Base-by-base conservation (phyloP, 1,284 basidiomycete genomes). In the Microbotryum lychnidis-dioicae region DNA sequence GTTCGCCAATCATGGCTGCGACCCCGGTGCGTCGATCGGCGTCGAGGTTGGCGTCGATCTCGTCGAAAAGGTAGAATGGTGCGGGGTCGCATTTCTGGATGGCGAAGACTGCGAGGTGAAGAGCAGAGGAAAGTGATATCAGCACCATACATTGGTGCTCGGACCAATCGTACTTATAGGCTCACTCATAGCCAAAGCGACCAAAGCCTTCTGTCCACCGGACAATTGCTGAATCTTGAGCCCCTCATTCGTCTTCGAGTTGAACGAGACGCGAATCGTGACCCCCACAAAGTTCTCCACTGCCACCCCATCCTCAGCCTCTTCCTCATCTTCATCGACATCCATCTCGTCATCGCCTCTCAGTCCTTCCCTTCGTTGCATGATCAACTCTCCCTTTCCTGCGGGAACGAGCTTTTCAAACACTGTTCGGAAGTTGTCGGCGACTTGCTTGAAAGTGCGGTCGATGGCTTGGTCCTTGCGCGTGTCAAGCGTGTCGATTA, bases 81-180 rank as follows among this genome's bases (percentile, higher is more conserved):
- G 96, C 96, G 1, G 96, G 96, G 73, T 99, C 96, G 75, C 93
- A 97, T 76, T 96, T 97, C 75, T 99, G 96, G 70, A 98, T 98
- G 9, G 94, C 92, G 73, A 98, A 98, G 21, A 99, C 93, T 87
- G 69, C 1, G 31, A 16, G 51, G 37, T 42, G 37, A 12, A 42
- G 16, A 6, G 12, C 37, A 6, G 37, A 42, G 29, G 27, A 54
- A 54, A 27, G 21, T 25, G n/a, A 55, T 37, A 29, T 27, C 21
- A 50, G 56, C n/a, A 57, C 60, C 18, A 33, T 37, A 9, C 6
- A 7, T 6, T n/a, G 33, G 37, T 20, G 57, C 49, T 33, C 3
- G 1, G 31, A 4, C 2, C 20, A 6, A 21, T 4, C 14, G 46
- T 16, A 27, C 33, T 4, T 10, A 16, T 7, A 6, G 45, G 65